Percentiles rank a stretch among this genome's conserved stretches.
Evolutionary conservation across 495 filamentous ascomycete species (phyloP).

Genomic region (Cercophora samala): DNA sequence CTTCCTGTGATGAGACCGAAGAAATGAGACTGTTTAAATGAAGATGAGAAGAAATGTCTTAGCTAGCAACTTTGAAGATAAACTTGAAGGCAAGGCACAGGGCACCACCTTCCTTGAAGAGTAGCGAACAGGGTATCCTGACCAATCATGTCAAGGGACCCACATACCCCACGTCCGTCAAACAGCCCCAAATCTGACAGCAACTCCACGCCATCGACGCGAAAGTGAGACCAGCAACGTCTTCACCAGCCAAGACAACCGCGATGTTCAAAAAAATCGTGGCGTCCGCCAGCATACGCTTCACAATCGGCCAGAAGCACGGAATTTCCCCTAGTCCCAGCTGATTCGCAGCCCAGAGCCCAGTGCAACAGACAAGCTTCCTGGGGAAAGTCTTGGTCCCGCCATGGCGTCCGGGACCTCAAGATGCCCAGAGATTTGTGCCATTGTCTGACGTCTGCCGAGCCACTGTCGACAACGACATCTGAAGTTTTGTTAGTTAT

Average conservation of each 20-base stretch:
- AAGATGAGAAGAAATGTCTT: background rate
- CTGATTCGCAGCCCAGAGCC: slow-evolving; percentile 14
- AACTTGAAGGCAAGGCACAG: too few species aligned
- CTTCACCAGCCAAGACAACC: background rate
- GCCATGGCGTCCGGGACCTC: slow-evolving; percentile 16
- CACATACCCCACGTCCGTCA: background rate
- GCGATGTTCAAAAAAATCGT: background rate
- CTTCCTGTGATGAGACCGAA: background rate
- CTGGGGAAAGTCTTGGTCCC: slow-evolving; percentile 21
- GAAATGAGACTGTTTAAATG: background rate
- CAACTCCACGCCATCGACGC: background rate
- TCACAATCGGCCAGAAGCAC: slow-evolving; percentile 5
- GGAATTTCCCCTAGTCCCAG: background rate
- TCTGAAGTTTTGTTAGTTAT: slow-evolving; percentile 1
- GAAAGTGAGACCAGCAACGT: background rate
- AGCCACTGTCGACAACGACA: slow-evolving; percentile 15
- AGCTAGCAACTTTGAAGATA: too few species aligned
- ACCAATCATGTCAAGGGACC: background rate
- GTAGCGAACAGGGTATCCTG: background rate
- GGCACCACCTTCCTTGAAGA: background rate
- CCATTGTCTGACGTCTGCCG: slow-evolving; percentile 18
- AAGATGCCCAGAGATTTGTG: slow-evolving; percentile 24
- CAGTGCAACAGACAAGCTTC: slow-evolving; percentile 14
- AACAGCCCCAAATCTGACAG: background rate
- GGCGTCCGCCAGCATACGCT: slow-evolving; percentile 8